Base-by-base conservation (phyloP, 768 basidiomycete species). In the Collybiopsis confluens region DNA sequence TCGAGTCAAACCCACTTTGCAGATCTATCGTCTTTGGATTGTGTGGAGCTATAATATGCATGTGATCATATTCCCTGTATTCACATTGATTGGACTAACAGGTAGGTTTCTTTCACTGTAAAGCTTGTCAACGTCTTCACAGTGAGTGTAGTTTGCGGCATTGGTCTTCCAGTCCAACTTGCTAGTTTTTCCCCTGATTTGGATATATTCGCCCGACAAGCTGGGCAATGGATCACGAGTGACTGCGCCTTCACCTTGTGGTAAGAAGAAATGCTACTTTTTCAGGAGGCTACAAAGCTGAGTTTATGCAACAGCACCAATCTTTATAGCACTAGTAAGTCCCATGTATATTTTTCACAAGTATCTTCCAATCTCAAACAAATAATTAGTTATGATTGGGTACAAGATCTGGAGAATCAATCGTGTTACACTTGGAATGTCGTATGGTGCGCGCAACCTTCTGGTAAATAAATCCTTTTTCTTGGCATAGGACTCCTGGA, bases 11-110 rank as follows among this genome's bases (percentile, higher is more conserved):
- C n/a, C n/a, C n/a, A n/a, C n/a, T n/a, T n/a, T n/a, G 69, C 74
- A 65, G 73, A 72, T 53, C 62, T 77, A n/a, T 75, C 75, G 77
- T 65, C 65, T 21, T 59, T 78, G 7, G 74, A 30, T 57, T 16
- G 40, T 57, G 11, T 59, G 56, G 47, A 44, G 42, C 1, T 26
- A 49, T 30, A 54, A 55, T n/a, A 28, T 24, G 1, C 18, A 28
- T 5, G 21, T 59, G 15, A 26, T 47, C 2, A 52, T 59, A 27
- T 52, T 57, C 35, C 58, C 58, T 6, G 41, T 54, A 4, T 1
- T 37, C 3, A 37, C 48, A 8, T 30, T 54, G 15, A 4, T 50
- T 11, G 52, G 23, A 8, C 40, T 44, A 15, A 7, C 15, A 4
- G 40, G 51, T 53, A 18, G 15, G 42, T 44, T 24, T 6, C 26